phyloP scores from a whole-genome alignment of 2,329 filamentous ascomycete genomes.

The Pseudocercospora cruenta region DNA sequence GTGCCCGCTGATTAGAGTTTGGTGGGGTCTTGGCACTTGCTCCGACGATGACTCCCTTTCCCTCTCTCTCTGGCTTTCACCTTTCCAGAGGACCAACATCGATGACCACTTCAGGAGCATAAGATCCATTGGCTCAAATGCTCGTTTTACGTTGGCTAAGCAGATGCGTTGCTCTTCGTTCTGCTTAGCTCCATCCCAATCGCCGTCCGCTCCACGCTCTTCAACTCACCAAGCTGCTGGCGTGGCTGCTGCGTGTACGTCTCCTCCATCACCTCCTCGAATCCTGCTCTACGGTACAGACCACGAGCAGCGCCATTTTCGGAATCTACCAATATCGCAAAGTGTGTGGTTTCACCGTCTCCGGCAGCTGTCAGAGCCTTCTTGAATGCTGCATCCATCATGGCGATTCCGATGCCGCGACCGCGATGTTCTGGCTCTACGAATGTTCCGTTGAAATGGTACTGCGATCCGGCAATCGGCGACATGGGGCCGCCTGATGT shows the following conservation, averaged over 20 bases:
- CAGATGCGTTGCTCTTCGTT: background rate
- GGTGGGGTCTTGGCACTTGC: background rate
- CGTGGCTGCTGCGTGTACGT: slow-evolving; percentile 30
- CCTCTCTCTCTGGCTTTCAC: too few relatives aligned
- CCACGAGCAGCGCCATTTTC: slow-evolving; percentile 33
- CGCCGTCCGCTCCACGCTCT: slow-evolving; percentile 22
- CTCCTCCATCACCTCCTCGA: slow-evolving; percentile 30
- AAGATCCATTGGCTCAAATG: background rate
- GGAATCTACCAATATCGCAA: slow-evolving; percentile 32
- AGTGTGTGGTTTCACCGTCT: slow-evolving; percentile 6
- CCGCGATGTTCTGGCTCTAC: slow-evolving; percentile 34
- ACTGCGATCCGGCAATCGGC: background rate
- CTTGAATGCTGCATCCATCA: slow-evolving; percentile 35
- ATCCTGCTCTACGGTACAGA: slow-evolving; percentile 37
- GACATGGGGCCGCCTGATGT: background rate
- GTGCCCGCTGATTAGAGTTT: background rate
- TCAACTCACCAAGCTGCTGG: slow-evolving; percentile 14
- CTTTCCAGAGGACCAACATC: background rate
- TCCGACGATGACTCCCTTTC: background rate
- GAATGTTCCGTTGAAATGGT: slow-evolving; percentile 37
- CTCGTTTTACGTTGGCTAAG: background rate
- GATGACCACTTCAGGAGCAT: background rate
- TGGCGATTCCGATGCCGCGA: slow-evolving; percentile 34
- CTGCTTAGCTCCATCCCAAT: slow-evolving; percentile 27
- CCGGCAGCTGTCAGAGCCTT: slow-evolving; percentile 19